Evolutionary conservation across 2,329 filamentous ascomycete genomes (phyloP).

Genomic region (Dothiorella sarmentorum): DNA sequence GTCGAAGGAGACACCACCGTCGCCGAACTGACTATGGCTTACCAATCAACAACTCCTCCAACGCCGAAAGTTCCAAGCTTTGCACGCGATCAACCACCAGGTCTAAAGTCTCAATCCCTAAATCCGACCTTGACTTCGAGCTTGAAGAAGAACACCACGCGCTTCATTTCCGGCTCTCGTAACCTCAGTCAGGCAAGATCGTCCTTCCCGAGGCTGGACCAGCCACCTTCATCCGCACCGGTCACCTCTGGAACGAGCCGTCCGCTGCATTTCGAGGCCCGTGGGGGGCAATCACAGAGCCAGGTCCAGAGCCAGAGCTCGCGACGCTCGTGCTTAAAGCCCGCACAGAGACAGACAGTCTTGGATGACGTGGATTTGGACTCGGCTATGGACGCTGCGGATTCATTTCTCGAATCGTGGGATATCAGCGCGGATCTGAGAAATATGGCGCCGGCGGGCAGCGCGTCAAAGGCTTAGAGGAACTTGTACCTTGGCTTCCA

Average conservation of each 20-base stretch:
- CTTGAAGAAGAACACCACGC: neutral
- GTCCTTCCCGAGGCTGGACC: neutral
- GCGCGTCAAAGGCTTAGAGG: too few species aligned
- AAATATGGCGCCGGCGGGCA: too few species aligned
- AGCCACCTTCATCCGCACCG: neutral
- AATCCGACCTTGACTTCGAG: neutral
- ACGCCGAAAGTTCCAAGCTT: neutral
- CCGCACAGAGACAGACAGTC: neutral
- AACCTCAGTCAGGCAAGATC: neutral
- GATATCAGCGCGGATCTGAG: too few species aligned
- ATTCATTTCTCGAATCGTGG: slow-evolving; percentile 2
- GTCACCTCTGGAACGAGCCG: neutral
- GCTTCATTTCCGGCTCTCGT: neutral
- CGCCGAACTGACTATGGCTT: neutral
- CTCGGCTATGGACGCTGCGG: slow-evolving; percentile 11
- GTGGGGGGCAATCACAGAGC: neutral
- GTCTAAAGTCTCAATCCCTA: neutral
- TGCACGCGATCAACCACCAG: neutral
- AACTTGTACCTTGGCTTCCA: too few species aligned
- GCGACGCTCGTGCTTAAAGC: neutral
- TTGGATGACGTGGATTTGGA: slow-evolving; percentile 9
- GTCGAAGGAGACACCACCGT: slow-evolving; percentile 1
- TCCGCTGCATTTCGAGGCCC: neutral
- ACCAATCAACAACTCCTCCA: neutral
- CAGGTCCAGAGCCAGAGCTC: neutral